Conservation (phyloP, 2,329 filamentous ascomycete species). For the Hypocreales sp. region DNA sequence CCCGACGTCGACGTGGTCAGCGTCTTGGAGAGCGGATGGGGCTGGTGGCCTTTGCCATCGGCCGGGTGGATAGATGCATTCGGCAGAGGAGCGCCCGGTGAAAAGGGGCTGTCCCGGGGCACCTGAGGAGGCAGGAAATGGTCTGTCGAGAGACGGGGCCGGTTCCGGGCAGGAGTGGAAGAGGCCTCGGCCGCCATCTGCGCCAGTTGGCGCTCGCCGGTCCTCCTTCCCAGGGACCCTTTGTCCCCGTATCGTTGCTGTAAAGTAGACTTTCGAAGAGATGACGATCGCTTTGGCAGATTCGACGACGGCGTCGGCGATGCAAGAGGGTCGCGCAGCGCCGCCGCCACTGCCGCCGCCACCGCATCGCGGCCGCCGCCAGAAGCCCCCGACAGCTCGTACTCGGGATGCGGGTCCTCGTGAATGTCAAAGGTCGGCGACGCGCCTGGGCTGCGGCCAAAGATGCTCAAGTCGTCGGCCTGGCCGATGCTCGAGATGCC, state of each 20-base stretch:
- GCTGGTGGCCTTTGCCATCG: slow-evolving; percentile 32
- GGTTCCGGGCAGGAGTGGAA: slow-evolving; percentile 42
- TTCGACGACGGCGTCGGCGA: slow-evolving; percentile 33
- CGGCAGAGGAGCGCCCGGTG: slow-evolving; percentile 32
- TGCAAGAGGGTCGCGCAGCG: slow-evolving; percentile 22
- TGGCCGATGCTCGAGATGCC: slow-evolving; percentile 47
- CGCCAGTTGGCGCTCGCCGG: slow-evolving; percentile 39
- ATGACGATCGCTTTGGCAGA: slow-evolving; percentile 55
- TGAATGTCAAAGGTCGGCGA: slow-evolving; percentile 34
- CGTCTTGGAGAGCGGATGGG: slow-evolving; percentile 75
- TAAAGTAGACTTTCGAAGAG: slow-evolving; percentile 71
- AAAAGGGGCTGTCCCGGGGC: slow-evolving; percentile 48
- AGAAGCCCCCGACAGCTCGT: slow-evolving; percentile 30
- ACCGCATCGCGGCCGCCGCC: slow-evolving; percentile 4
- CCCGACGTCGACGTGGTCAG: slow-evolving; percentile 76
- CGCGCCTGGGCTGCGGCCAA: slow-evolving; percentile 41
- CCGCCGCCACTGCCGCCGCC: slow-evolving; percentile 8
- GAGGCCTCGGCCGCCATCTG: slow-evolving; percentile 36
- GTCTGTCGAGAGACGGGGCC: slow-evolving; percentile 65
- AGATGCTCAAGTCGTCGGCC: slow-evolving; percentile 53
- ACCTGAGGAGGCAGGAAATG: slow-evolving; percentile 53
- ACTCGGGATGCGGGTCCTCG: slow-evolving; percentile 32
- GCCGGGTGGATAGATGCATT: slow-evolving; percentile 37
- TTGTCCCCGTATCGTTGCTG: slow-evolving; percentile 68
- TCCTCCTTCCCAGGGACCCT: slow-evolving; percentile 44